Evolutionary conservation across 371 early-diverging fungal genomes (phyloP), one percentile per base, ranked within the genome.

Genomic region (Funneliformis caledonium): DNA sequence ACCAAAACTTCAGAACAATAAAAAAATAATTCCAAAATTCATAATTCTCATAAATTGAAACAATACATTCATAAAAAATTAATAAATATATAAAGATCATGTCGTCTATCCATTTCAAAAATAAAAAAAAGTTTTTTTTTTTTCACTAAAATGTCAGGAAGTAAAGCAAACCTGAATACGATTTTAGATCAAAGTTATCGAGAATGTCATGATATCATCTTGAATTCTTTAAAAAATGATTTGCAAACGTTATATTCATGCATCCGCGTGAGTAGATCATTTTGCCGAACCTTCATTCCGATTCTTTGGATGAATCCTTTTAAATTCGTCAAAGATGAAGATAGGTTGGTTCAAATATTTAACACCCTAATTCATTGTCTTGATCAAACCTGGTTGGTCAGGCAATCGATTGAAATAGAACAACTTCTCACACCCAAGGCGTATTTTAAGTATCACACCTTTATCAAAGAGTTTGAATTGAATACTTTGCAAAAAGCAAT

Each of bases 291-390:
- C 62, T 31, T 33, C n/a, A 47, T 76, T 43, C 76, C 64, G n/a
- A 45, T 62, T 37, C 43, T 76, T 19, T 76, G 76, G 76, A 76
- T 43, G 16, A 62, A 61, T 45, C 76, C 76, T 52, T 52, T 52
- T 16, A 52, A 52, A 52, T 52, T 52, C 19, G 19, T 16, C 19
- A 52, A 52, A 16, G 19, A 52, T 19, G 19, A 52, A 16, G 14
- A 52, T 19, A 1, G 6, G 19, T 52, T 52, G 19, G 14, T 19
- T 52, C 12, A 19, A 19, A 19, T 52, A 52, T 14, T 52, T 16
- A 52, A 52, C 16, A 52, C 56, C 2, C 19, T 52, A 19, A 52
- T 52, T 52, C 56, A 52, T 14, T 52, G 56, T 52, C 56, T 52
- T 52, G 5, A 52, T 4, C 56, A 4, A 16, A 5, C 56, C 4